Evolutionary conservation across 2,329 filamentous ascomycete species (phyloP).

Genomic region (Penicillium sp.): DNA sequence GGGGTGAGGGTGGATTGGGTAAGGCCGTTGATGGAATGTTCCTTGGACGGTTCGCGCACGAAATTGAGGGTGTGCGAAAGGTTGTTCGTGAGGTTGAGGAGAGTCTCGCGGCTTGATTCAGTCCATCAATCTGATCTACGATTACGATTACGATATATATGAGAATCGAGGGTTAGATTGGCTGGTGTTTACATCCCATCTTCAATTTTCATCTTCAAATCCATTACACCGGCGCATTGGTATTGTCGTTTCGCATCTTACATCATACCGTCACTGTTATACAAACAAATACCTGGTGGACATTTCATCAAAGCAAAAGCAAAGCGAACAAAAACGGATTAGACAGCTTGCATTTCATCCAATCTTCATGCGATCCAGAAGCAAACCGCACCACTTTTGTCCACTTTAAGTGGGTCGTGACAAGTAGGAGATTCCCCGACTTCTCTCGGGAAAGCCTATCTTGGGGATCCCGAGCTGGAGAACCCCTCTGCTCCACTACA

Average conservation of each 20-base stretch:
- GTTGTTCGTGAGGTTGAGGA: not conserved
- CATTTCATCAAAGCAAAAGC: not conserved
- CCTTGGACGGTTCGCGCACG: constrained; percentile 77
- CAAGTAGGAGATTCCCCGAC: constrained; percentile 3
- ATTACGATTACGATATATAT: not conserved
- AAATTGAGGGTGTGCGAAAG: constrained; percentile 65
- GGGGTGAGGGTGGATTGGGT: constrained; percentile 55
- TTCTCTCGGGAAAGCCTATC: constrained; percentile 23
- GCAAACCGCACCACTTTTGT: not conserved
- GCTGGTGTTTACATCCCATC: not conserved
- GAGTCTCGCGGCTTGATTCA: not conserved
- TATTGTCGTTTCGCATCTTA: constrained; percentile 19
- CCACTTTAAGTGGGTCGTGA: not conserved
- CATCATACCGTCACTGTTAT: constrained; percentile 22
- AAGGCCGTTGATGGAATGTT: constrained; percentile 77
- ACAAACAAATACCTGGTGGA: constrained; percentile 8
- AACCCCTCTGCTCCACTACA: constrained; percentile 3
- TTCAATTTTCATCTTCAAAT: not conserved
- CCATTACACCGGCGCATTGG: not conserved
- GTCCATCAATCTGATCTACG: not conserved
- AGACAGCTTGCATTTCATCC: constrained; percentile 2
- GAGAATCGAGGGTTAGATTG: not conserved
- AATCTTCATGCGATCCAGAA: not conserved
- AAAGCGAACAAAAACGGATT: constrained; percentile 4
- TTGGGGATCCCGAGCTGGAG: constrained; percentile 20